phyloP scores from a whole-genome alignment of 2,329 filamentous ascomycete species.

The Colletotrichum cereale region DNA sequence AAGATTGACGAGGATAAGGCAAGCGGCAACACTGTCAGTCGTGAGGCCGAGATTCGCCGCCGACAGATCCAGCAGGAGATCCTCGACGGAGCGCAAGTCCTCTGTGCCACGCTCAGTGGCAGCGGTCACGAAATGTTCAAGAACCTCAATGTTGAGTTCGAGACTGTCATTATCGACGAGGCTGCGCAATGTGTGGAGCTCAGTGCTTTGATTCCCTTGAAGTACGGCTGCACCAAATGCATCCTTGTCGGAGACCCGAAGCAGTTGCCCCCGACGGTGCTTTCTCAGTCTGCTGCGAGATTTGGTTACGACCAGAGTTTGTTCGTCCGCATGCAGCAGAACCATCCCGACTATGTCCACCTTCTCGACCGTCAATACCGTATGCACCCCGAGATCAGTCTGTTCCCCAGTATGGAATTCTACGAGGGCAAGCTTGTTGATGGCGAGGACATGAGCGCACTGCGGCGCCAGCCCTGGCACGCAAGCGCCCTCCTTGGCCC shows the following conservation, averaged over 20 bases:
- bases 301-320: conserved; percentile 98
- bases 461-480: conserved; percentile 89
- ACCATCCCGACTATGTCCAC: conserved; percentile 89
- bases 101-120: conserved; percentile 95
- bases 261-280: conserved; percentile 93
- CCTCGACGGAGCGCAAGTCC: conserved; percentile 88
- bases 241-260: conserved; percentile 98
- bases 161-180: conserved; percentile 98
- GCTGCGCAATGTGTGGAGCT: conserved; percentile 98
- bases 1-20: conserved; percentile 91
- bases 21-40: conserved; percentile 82
- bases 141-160: conserved; percentile 93
- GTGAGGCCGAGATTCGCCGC: conserved; percentile 87
- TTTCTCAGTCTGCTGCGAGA: conserved; percentile 90
- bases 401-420: conserved; percentile 90
- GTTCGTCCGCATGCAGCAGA: conserved; percentile 98
- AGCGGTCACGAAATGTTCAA: conserved; percentile 98
- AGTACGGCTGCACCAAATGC: conserved; percentile 97
- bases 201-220: conserved; percentile 94
- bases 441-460: conserved; percentile 82
- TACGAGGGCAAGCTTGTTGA: conserved; percentile 91
- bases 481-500: conserved; percentile 83
- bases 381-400: conserved; percentile 98
- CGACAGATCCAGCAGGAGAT: conserved; percentile 91
- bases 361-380: conserved; percentile 98